Evolutionary conservation across 2,329 filamentous ascomycete species (phyloP).

Genomic region (Colletotrichum spinosum): DNA sequence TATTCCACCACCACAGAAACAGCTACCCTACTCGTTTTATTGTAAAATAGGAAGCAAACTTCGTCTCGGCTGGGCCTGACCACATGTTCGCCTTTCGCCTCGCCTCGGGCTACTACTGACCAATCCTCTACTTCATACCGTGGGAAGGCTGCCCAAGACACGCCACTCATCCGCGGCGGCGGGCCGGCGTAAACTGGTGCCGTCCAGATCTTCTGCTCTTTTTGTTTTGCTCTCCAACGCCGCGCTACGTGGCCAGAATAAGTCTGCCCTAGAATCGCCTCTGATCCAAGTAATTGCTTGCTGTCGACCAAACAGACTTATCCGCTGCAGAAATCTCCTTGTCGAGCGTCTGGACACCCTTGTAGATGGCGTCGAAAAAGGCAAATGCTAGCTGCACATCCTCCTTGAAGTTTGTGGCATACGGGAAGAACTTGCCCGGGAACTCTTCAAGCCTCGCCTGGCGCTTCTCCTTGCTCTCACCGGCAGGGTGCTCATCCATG

Average conservation of each 20-base stretch:
- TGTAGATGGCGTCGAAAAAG: slow-evolving; percentile 69
- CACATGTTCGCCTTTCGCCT: slow-evolving; percentile 4
- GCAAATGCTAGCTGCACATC: slow-evolving; percentile 68
- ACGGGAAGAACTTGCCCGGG: slow-evolving; percentile 66
- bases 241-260: slow-evolving; percentile 31
- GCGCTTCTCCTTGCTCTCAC: slow-evolving; percentile 63
- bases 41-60: slow-evolving; percentile 31
- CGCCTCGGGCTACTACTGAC: slow-evolving; percentile 27
- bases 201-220: slow-evolving; percentile 28
- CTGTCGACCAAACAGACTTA: slow-evolving; percentile 65
- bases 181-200: slow-evolving; percentile 16
- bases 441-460: slow-evolving; percentile 61
- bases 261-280: slow-evolving; percentile 50
- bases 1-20: slow-evolving; percentile 26
- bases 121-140: slow-evolving; percentile 23
- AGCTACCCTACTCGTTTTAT: slow-evolving; percentile 34
- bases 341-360: slow-evolving; percentile 66
- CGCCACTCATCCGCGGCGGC: slow-evolving; percentile 3
- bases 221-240: slow-evolving; percentile 37
- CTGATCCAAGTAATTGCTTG: slow-evolving; percentile 63
- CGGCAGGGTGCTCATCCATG: slow-evolving; percentile 75
- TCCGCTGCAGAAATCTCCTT: slow-evolving; percentile 60
- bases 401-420: slow-evolving; percentile 67
- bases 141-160: neutral
- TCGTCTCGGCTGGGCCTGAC: slow-evolving; percentile 12